A percentile compares a stretch with the other conserved stretches of the same genome.
These are phyloP conservation scores for Hypoxylon perforatum DNA, from an alignment of 495 filamentous ascomycete genomes.

Conservation along the genomic window DNA sequence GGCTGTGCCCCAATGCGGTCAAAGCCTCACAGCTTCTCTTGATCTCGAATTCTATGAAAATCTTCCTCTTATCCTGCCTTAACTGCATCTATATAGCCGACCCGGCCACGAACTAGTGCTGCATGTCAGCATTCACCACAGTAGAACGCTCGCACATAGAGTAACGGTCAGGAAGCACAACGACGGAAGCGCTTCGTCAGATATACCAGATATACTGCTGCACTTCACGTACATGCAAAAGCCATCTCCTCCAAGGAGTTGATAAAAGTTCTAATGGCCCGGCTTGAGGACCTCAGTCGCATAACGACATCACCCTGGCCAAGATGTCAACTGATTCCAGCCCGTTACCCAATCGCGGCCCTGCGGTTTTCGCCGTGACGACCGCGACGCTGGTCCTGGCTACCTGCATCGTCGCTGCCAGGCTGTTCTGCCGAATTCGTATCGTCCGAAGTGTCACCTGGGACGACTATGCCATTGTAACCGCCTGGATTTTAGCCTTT, in stretches of 20 bases:
- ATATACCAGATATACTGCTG: constrained; percentile 30
- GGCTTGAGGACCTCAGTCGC: constrained; percentile 34
- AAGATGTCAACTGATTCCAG: constrained; percentile 45
- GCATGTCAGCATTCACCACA: constrained; percentile 18
- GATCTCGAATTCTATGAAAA: constrained; percentile 14
- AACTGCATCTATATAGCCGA: constrained; percentile 23
- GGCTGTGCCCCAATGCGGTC: background rate
- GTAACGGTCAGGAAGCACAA: constrained; percentile 18
- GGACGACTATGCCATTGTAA: constrained; percentile 86
- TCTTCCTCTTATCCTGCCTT: background rate
- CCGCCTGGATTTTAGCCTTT: constrained; percentile 86
- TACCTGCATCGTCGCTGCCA: constrained; percentile 75
- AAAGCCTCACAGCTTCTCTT: constrained; percentile 6
- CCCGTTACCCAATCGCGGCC: constrained; percentile 65
- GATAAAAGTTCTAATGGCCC: constrained; percentile 39
- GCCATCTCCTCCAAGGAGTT: constrained; percentile 24
- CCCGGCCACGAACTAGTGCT: constrained; percentile 8
- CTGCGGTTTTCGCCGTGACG: constrained; percentile 78
- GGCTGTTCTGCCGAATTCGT: constrained; percentile 76
- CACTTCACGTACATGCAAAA: constrained; percentile 19
- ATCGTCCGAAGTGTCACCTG: constrained; percentile 74
- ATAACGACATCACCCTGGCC: constrained; percentile 31
- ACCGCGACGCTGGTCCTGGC: constrained; percentile 73
- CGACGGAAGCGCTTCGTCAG: constrained; percentile 11
- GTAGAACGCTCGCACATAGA: constrained; percentile 23